Conservation (phyloP, 441 rosid genomes). For the Dalechampia spathulata region DNA sequence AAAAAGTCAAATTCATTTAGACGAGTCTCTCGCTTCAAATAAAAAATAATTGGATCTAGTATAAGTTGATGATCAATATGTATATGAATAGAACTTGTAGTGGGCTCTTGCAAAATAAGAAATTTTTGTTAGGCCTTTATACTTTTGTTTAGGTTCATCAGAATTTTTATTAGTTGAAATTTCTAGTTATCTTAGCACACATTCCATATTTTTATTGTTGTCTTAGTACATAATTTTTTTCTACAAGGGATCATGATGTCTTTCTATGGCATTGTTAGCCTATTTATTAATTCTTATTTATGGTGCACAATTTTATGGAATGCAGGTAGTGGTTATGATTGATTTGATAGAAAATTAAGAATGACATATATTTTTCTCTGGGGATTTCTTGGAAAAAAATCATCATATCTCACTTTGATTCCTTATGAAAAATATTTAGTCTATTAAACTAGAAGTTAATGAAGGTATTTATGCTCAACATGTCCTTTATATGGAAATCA, state of each 20-base stretch:
- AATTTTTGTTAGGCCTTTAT: conserved; percentile 6
- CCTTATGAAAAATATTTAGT: too few species aligned
- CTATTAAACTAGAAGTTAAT: too few species aligned
- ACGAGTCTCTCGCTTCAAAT: neutral
- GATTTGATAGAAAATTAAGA: too few species aligned
- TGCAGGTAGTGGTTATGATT: too few species aligned
- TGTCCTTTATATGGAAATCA: too few species aligned
- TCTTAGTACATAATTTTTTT: conserved; percentile 7
- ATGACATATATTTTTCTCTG: too few species aligned
- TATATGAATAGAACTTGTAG: conserved; percentile 11
- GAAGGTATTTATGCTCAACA: too few species aligned
- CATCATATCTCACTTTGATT: too few species aligned
- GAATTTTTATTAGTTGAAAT: neutral
- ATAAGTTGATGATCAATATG: neutral
- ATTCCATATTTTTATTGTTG: neutral
- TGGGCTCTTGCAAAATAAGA: conserved; percentile 9
- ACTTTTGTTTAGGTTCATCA: conserved; percentile 8
- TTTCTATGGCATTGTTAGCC: neutral
- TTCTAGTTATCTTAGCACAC: neutral
- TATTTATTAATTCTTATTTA: too few species aligned
- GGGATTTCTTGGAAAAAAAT: too few species aligned
- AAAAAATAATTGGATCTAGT: neutral
- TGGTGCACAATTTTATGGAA: too few species aligned
- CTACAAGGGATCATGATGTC: conserved; percentile 4
- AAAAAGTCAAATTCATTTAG: neutral